Base-by-base conservation (phyloP, 2,329 filamentous ascomycete species). In the Xylariaceae sp. region DNA sequence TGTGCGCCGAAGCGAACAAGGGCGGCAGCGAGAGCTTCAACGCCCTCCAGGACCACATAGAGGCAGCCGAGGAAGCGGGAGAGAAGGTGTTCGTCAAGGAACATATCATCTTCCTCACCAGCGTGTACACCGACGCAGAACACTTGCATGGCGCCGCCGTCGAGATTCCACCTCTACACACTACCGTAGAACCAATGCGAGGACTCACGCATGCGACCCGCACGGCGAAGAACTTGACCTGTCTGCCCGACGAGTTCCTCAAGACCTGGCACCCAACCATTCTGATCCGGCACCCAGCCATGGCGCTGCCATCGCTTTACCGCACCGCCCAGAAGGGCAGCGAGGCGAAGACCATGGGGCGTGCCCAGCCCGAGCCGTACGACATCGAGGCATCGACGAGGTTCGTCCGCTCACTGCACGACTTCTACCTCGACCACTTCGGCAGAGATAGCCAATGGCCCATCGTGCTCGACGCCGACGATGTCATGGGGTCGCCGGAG, bases 401-500 rank as follows among this genome's bases (percentile, higher is more conserved):
- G 12, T 61, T 56, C 32, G 30, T 46, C 8, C 49, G 56, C 10
- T 7, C 32, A 3, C 40, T 61, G 10, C 47, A 52, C 19, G 54
- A 59, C 1, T 59, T 59, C 32, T 59, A 61, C 30, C 9, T 30
- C 21, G 19, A 49, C 2, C 19, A 55, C 36, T 57, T 55, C 15
- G 52, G 56, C 7, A 22, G 47, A n/a, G 40, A 40, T 13, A 51
- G 51, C 19, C 36, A 52, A 30, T 61, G 56, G 56, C 59, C 59
- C 18, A 30, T 61, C 19, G 39, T 59, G 3, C 42, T 61, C n/a
- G 59, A 61, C n/a, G 59, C 59, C 18, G 59, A 61, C 50, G 59
- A 61, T 19, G 29, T 61, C 16, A 61, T 61, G 32, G 29, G 10
- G 10, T 39, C 43, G 16, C 58, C 54, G 2, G 54, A 59, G 22